Evolutionary conservation across 306 rosid genomes (phyloP).

Genomic region (Malus fusca): DNA sequence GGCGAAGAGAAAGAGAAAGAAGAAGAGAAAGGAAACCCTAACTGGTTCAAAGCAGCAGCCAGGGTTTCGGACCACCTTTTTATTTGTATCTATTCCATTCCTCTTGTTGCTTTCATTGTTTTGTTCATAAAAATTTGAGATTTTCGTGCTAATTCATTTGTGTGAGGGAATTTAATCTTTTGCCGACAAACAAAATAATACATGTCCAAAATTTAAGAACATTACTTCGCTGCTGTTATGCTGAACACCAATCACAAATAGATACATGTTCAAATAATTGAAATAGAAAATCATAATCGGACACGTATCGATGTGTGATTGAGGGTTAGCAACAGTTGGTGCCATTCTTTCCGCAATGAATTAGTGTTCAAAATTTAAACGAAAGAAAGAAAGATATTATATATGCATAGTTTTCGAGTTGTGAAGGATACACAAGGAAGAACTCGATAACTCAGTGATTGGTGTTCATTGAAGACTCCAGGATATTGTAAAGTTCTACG

Average conservation of each 20-base stretch:
- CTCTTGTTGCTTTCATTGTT: constrained; percentile 10
- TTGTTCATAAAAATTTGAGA: background rate
- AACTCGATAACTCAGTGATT: background rate
- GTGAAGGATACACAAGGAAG: background rate
- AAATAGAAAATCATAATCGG: no score
- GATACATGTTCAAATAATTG: no score
- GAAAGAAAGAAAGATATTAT: no score
- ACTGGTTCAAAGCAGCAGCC: constrained; percentile 1
- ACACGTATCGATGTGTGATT: no score
- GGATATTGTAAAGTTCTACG: background rate
- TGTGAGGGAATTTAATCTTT: background rate
- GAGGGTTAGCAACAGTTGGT: no score
- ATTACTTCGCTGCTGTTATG: no score
- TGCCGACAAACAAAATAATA: background rate
- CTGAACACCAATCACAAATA: no score
- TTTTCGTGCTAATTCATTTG: background rate
- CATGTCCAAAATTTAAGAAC: no score
- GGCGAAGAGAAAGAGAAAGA: background rate
- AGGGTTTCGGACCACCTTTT: background rate
- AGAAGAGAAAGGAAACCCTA: background rate
- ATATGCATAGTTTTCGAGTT: background rate
- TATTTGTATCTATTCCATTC: background rate
- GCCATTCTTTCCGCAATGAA: no score
- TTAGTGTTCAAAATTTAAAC: no score
- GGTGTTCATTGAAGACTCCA: background rate